phyloP scores from a whole-genome alignment of 2,329 filamentous ascomycete species.

The Diaporthe nobilis region DNA sequence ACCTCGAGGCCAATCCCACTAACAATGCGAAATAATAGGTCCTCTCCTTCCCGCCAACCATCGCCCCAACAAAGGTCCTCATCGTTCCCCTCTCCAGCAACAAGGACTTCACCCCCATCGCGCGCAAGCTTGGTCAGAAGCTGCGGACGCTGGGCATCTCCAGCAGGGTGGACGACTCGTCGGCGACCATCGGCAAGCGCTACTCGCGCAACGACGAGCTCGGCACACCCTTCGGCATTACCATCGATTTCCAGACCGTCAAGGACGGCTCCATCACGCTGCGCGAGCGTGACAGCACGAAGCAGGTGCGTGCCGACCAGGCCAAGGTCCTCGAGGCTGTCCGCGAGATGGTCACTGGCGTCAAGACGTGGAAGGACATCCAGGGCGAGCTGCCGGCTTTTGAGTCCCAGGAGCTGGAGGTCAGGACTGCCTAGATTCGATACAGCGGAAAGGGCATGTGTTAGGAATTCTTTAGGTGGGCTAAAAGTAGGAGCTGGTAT shows the following conservation, averaged over 20 bases:
- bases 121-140: constrained; percentile 79
- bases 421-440: constrained; percentile 41
- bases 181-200: constrained; percentile 93
- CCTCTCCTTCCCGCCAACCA: constrained; percentile 68
- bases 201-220: constrained; percentile 97
- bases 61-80: constrained; percentile 96
- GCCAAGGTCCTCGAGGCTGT: constrained; percentile 84
- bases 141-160: constrained; percentile 84
- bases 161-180: constrained; percentile 90
- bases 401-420: constrained; percentile 78
- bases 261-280: constrained; percentile 90
- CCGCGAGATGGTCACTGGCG: constrained; percentile 64
- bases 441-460: background rate
- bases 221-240: constrained; percentile 93
- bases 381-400: constrained; percentile 86
- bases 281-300: constrained; percentile 90
- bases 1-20: constrained; percentile 38
- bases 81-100: constrained; percentile 91
- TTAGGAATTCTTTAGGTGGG: background rate
- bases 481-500: background rate
- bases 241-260: constrained; percentile 94
- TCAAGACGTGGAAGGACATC: constrained; percentile 77
- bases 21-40: constrained; percentile 64
- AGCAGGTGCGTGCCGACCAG: constrained; percentile 88
- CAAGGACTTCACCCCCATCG: constrained; percentile 82